A percentile compares a stretch with the other conserved stretches of the same genome.
These are phyloP conservation scores for Neofusicoccum sp. DNA, from an alignment of 2,329 filamentous ascomycete species.

Conservation along the genomic window DNA sequence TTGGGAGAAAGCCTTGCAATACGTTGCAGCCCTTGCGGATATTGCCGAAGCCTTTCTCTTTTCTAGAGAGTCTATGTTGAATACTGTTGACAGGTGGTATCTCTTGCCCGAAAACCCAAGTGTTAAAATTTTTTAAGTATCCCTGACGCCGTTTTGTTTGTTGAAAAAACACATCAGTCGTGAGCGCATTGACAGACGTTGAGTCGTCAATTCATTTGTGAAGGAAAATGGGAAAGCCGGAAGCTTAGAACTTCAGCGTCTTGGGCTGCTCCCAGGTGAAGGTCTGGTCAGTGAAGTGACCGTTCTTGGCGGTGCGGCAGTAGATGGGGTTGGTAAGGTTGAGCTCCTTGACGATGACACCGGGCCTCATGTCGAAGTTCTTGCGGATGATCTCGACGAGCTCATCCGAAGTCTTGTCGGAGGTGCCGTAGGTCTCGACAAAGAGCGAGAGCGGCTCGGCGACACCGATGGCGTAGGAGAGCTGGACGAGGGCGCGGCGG, in stretches of 20 bases:
- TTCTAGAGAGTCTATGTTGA: slow-evolving; percentile 21
- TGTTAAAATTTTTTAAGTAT: slow-evolving; percentile 22
- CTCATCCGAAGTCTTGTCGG: slow-evolving; percentile 82
- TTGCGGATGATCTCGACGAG: slow-evolving; percentile 89
- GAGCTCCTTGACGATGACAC: slow-evolving; percentile 97
- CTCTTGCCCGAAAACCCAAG: slow-evolving; percentile 6
- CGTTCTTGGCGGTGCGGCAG: slow-evolving; percentile 98
- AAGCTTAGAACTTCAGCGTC: slow-evolving; percentile 75
- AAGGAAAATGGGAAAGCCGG: neutral
- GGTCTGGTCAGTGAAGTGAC: slow-evolving; percentile 97
- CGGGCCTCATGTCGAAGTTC: slow-evolving; percentile 97
- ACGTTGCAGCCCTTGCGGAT: slow-evolving; percentile 17
- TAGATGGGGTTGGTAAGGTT: slow-evolving; percentile 96
- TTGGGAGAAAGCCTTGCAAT: neutral
- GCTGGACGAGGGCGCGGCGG: slow-evolving; percentile 91
- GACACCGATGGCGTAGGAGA: slow-evolving; percentile 99
- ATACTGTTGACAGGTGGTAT: slow-evolving; percentile 19
- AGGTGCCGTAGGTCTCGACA: slow-evolving; percentile 97
- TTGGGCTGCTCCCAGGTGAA: slow-evolving; percentile 99
- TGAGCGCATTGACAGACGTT: slow-evolving; percentile 17
- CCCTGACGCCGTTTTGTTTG: slow-evolving; percentile 19
- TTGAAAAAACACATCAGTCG: slow-evolving; percentile 17
- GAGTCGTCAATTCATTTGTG: slow-evolving; percentile 10
- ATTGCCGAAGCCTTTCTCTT: neutral
- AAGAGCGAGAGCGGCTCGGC: slow-evolving; percentile 97